These are phyloP conservation scores for Candida tetrigidarum DNA, from an alignment of 1,139 yeast species.

Conservation along the genomic window DNA sequence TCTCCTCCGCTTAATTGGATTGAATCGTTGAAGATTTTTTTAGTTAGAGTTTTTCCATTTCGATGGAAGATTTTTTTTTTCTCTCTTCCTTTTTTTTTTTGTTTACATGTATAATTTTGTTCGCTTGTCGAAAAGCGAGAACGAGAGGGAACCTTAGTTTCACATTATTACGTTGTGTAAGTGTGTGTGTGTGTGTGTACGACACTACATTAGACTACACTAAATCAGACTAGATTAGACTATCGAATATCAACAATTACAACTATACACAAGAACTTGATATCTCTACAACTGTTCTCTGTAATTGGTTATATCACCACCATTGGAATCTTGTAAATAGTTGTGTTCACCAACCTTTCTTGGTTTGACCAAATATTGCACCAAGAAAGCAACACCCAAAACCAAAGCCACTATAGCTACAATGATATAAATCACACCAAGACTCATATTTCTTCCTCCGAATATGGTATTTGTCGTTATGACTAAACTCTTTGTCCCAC, in stretches of 20 bases:
- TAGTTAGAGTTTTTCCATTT: background rate
- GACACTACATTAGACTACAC: too few relatives aligned
- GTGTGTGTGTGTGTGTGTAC: too few relatives aligned
- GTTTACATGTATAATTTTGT: background rate
- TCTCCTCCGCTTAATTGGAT: background rate
- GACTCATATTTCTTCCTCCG: slow-evolving; percentile 71
- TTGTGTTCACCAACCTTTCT: slow-evolving; percentile 51
- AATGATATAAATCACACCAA: slow-evolving; percentile 69
- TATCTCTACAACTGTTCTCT: slow-evolving; percentile 37
- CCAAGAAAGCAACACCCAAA: slow-evolving; percentile 49
- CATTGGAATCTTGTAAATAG: slow-evolving; percentile 34
- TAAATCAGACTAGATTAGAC: too few relatives aligned
- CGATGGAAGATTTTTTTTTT: slow-evolving; percentile 4
- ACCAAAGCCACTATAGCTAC: slow-evolving; percentile 60
- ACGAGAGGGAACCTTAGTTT: background rate
- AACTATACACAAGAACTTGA: too few relatives aligned
- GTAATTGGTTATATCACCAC: slow-evolving; percentile 19
- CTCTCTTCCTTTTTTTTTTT: background rate
- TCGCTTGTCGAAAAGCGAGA: background rate
- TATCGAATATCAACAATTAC: too few relatives aligned
- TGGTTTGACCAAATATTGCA: slow-evolving; percentile 53
- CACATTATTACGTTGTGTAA: too few relatives aligned
- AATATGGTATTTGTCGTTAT: slow-evolving; percentile 68
- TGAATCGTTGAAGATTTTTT: background rate
- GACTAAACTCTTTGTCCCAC: slow-evolving; percentile 71